Evolutionary conservation across 306 rosid genomes (phyloP).

Genomic region (Rosa persica): DNA sequence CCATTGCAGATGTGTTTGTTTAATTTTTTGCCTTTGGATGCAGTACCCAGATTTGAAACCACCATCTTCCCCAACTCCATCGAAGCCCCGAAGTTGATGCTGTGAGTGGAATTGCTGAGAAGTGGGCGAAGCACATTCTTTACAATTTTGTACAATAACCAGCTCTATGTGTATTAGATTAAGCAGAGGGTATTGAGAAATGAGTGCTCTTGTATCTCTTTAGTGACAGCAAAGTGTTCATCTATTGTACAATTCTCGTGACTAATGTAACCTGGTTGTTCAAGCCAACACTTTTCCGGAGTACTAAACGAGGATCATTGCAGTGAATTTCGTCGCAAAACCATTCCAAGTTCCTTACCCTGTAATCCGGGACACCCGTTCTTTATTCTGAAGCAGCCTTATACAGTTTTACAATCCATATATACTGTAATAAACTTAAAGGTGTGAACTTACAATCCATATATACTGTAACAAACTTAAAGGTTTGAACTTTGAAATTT

Average conservation of each 20-base stretch:
- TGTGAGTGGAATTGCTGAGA: conserved; percentile 2
- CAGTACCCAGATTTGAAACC: conserved; percentile 89
- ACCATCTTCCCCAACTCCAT: conserved; percentile 74
- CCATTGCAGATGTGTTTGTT: not conserved
- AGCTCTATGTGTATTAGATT: not conserved
- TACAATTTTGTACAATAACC: conserved; percentile 15
- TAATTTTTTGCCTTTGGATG: conserved; percentile 11
- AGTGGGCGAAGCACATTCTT: conserved; percentile 21
- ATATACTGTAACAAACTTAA: too few species aligned
- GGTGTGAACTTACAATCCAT: too few species aligned
- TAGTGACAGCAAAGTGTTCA: not conserved
- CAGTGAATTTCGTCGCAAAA: not conserved
- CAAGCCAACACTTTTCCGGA: not conserved
- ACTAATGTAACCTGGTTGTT: not conserved
- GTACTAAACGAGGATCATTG: not conserved
- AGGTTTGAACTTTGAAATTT: too few species aligned
- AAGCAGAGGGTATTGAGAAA: not conserved
- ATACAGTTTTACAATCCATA: not conserved
- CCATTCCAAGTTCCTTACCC: not conserved
- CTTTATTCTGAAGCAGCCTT: not conserved
- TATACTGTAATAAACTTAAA: not conserved
- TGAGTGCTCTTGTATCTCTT: not conserved
- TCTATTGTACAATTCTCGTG: conserved; percentile 2
- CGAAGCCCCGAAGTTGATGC: conserved; percentile 51
- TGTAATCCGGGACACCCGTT: not conserved